Conservation (phyloP, 2,329 filamentous ascomycete species). For the Neoascochyta sp. region DNA sequence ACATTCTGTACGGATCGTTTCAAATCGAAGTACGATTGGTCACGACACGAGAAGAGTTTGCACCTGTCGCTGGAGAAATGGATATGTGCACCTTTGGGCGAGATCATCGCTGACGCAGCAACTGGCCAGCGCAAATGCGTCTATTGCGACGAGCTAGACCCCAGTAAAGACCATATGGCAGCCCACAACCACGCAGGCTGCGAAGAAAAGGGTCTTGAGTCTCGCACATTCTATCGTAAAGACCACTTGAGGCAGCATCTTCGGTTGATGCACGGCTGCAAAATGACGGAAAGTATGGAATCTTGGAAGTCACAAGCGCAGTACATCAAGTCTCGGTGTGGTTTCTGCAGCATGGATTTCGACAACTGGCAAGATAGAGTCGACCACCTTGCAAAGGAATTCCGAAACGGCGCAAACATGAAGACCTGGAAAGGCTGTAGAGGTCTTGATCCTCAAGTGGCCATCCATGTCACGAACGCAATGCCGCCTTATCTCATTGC, state of each 20-base stretch:
- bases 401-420: slow-evolving; percentile 53
- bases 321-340: slow-evolving; percentile 53
- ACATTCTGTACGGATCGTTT: slow-evolving; percentile 41
- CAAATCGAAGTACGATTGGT: slow-evolving; percentile 43
- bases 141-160: slow-evolving; percentile 55
- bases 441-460: slow-evolving; percentile 49
- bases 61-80: slow-evolving; percentile 41
- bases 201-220: slow-evolving; percentile 61
- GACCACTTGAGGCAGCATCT: slow-evolving; percentile 61
- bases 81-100: slow-evolving; percentile 58
- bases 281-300: slow-evolving; percentile 61
- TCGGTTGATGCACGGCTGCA: slow-evolving; percentile 58
- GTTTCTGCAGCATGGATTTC: slow-evolving; percentile 50
- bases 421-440: slow-evolving; percentile 54
- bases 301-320: slow-evolving; percentile 58
- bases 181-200: slow-evolving; percentile 61
- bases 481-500: slow-evolving; percentile 53
- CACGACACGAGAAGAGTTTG: slow-evolving; percentile 40
- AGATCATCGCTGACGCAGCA: slow-evolving; percentile 53
- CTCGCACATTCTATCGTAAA: slow-evolving; percentile 62
- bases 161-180: slow-evolving; percentile 55
- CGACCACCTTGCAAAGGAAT: slow-evolving; percentile 55
- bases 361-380: slow-evolving; percentile 50
- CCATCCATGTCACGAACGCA: slow-evolving; percentile 48
- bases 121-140: slow-evolving; percentile 58